Percentiles rank a stretch among this genome's conserved stretches.
phyloP scores from a whole-genome alignment of 2,329 filamentous ascomycete species.

The Claviceps monticola region DNA sequence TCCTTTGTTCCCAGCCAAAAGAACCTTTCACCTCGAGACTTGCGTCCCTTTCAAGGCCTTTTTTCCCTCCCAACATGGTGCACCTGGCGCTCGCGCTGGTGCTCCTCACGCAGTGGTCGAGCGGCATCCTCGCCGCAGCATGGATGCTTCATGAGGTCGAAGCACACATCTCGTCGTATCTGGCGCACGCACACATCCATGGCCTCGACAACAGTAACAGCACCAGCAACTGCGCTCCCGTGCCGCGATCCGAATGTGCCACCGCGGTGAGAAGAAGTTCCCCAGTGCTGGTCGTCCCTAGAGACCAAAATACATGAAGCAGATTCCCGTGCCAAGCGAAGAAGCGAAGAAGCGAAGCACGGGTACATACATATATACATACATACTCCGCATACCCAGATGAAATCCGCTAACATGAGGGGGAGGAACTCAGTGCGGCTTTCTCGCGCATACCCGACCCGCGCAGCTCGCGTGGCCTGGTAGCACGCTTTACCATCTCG shows the following conservation, averaged over 20 bases:
- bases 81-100: not conserved
- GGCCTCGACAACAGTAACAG: not conserved
- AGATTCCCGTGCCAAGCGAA: too few species aligned
- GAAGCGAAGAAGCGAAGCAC: too few species aligned
- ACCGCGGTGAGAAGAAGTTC: conserved; percentile 1
- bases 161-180: conserved; percentile 7
- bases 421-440: conserved; percentile 8
- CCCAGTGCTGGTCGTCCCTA: too few species aligned
- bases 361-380: too few species aligned
- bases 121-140: not conserved
- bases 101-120: not conserved
- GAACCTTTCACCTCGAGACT: too few species aligned
- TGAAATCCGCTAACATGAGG: not conserved
- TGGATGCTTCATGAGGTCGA: conserved; percentile 6
- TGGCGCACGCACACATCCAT: not conserved
- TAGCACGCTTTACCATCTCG: conserved; percentile 7
- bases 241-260: not conserved
- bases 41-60: too few species aligned
- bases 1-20: too few species aligned
- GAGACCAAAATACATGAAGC: not conserved
- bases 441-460: conserved; percentile 9
- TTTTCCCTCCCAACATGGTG: not conserved
- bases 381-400: not conserved
- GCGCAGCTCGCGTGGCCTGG: conserved; percentile 8
- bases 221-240: not conserved